Evolutionary conservation across 768 basidiomycete genomes (phyloP).

Genomic region (Trametes meyenii): DNA sequence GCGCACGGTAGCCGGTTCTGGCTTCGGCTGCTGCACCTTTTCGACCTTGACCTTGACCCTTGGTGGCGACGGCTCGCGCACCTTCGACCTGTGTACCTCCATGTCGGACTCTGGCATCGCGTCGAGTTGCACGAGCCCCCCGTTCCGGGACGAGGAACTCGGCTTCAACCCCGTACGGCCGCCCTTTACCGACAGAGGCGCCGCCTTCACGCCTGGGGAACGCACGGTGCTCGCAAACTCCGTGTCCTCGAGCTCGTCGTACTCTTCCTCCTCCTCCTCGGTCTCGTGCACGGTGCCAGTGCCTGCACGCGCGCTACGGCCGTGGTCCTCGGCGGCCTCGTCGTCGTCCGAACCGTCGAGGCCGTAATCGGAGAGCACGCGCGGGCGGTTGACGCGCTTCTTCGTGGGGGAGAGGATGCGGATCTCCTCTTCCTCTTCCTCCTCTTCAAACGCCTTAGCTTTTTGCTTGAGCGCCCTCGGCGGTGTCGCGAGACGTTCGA

Average conservation of each 20-base stretch:
- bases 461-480: not conserved
- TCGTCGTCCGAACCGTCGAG: constrained; percentile 5
- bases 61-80: not conserved
- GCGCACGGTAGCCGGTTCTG: not conserved
- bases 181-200: not conserved
- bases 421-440: constrained; percentile 20
- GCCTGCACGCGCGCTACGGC: not conserved
- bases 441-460: constrained; percentile 5
- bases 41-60: constrained; percentile 14
- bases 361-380: constrained; percentile 20
- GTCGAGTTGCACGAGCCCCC: constrained; percentile 9
- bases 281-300: not conserved
- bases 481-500: not conserved
- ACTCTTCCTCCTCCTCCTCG: constrained; percentile 8
- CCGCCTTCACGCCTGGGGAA: not conserved
- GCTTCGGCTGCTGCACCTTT: not conserved
- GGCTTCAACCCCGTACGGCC: not conserved
- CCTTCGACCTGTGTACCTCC: not conserved
- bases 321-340: not conserved
- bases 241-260: constrained; percentile 12
- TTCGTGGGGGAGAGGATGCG: constrained; percentile 19
- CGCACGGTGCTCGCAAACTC: constrained; percentile 7
- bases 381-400: constrained; percentile 15
- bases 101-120: not conserved
- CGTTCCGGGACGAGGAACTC: not conserved